Evolutionary conservation across 495 filamentous ascomycete species (phyloP).

Genomic region (Pyrenula massariospora): DNA sequence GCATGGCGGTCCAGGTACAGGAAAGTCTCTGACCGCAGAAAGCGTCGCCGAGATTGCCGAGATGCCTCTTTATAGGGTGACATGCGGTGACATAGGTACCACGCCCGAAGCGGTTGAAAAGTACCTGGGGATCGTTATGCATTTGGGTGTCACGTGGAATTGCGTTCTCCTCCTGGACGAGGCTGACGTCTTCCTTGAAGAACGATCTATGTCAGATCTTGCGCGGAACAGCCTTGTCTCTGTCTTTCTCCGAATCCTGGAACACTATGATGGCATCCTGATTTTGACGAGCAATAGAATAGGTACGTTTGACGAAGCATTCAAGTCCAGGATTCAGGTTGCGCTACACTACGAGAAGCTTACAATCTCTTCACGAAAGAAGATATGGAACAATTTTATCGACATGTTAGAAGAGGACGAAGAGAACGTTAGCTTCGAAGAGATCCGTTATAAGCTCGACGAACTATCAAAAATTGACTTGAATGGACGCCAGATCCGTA

Average conservation of each 20-base stretch:
- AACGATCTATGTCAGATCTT: slow-evolving; percentile 25
- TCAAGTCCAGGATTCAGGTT: slow-evolving; percentile 38
- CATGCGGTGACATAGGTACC: slow-evolving; percentile 25
- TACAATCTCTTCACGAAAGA: slow-evolving; percentile 4
- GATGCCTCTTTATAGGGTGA: slow-evolving; percentile 22
- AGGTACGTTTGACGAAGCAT: slow-evolving; percentile 35
- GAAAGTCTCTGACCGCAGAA: slow-evolving; percentile 47
- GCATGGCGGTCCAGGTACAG: slow-evolving; percentile 43
- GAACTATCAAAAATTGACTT: slow-evolving; percentile 14
- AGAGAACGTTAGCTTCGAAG: slow-evolving; percentile 12
- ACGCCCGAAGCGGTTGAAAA: slow-evolving; percentile 24
- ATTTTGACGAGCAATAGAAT: slow-evolving; percentile 30
- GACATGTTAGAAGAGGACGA: slow-evolving; percentile 8
- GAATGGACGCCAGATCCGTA: slow-evolving; percentile 28
- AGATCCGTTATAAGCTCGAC: slow-evolving; percentile 9
- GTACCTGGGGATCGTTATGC: slow-evolving; percentile 17
- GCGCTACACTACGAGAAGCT: slow-evolving; percentile 22
- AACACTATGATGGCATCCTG: slow-evolving; percentile 11
- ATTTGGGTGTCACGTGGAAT: neutral
- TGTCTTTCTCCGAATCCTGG: neutral
- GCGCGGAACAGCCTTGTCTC: slow-evolving; percentile 36
- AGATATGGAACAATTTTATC: slow-evolving; percentile 30
- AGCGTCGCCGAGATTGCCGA: slow-evolving; percentile 18
- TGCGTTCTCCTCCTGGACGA: slow-evolving; percentile 34
- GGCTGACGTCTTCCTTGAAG: slow-evolving; percentile 42